phyloP scores from a whole-genome alignment of 2,329 filamentous ascomycete species.

The Fusarium tricinctum region DNA sequence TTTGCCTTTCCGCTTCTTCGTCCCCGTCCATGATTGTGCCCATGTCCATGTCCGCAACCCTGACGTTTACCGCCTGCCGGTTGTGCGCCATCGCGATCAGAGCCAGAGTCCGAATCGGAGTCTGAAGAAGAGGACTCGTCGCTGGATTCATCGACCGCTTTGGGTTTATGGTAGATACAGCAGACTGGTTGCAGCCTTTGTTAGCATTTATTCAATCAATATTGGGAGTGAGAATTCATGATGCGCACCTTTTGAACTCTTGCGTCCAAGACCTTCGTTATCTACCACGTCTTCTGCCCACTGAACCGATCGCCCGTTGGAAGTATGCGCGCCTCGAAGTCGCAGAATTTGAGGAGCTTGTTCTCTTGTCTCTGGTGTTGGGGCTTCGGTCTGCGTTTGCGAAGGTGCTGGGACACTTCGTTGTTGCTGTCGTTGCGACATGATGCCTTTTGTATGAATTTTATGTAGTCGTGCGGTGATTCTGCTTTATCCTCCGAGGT shows the following conservation, averaged over 20 bases:
- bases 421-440: constrained; percentile 54
- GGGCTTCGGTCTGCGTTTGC: constrained; percentile 54
- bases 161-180: constrained; percentile 96
- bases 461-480: not conserved
- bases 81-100: constrained; percentile 48
- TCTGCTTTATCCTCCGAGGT: not conserved
- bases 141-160: constrained; percentile 84
- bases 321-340: constrained; percentile 64
- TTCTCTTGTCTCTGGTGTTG: constrained; percentile 48
- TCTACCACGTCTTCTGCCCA: constrained; percentile 96
- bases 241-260: constrained; percentile 87
- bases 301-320: constrained; percentile 75
- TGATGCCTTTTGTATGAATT: constrained; percentile 19
- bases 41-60: constrained; percentile 59
- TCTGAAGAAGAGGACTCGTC: constrained; percentile 73
- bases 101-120: constrained; percentile 64
- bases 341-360: constrained; percentile 61
- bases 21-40: constrained; percentile 49
- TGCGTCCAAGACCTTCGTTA: constrained; percentile 94
- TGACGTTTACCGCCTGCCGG: constrained; percentile 55
- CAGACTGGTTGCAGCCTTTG: constrained; percentile 74
- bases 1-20: constrained; percentile 53
- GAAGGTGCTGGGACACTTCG: constrained; percentile 50
- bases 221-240: not conserved
- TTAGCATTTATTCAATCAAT: constrained; percentile 1